Evolutionary conservation across 2,329 filamentous ascomycete genomes (phyloP), one percentile per base, ranked within the genome.

Genomic region (Cercospora zeina): DNA sequence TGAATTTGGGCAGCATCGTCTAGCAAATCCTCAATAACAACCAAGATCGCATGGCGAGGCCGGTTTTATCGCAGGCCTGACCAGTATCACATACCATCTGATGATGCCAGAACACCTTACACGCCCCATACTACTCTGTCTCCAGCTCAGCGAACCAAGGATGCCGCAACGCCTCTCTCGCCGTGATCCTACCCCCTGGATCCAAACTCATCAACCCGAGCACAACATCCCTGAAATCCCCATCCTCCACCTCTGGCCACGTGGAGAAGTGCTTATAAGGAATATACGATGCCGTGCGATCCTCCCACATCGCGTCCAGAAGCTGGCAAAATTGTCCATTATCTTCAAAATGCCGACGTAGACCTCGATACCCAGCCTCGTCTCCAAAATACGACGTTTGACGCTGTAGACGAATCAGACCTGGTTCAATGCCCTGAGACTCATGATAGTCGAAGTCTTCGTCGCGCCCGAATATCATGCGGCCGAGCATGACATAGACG

Each of bases 391-490:
- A 53, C 13, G 49, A 53, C 6, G 24, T 53, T 33, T 53, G 49
- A 33, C 49, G 49, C 31, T 53, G 49, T 33, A 53, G 27, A 16
- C 49, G 49, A n/a, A 53, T 54, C 33, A 27, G 14, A 6, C 34
- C 47, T 2, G 58, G 47, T 14, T 54, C 47, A 31, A 37, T 54
- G 9, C 50, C 58, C 42, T 54, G 58, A 24, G 58, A 37, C 34
- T 27, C 30, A 16, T 60, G 58, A 13, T 60, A 31, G 4, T 37
- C 33, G 36, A 60, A 60, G 36, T 60, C 58, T 54, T 33, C 58
- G 16, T 60, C 58, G 45, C 33, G 50, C 24, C 58, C 58, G 24
- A 54, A 60, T 8, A 55, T 33, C 5, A 60, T 42, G 49, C 58
- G 58, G 3, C 49, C 47, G 36, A 60, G 49, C 14, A 60, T 45